Evolutionary conservation across 2,329 filamentous ascomycete genomes (phyloP).

Genomic region (Ceratocystis diversiconidia): DNA sequence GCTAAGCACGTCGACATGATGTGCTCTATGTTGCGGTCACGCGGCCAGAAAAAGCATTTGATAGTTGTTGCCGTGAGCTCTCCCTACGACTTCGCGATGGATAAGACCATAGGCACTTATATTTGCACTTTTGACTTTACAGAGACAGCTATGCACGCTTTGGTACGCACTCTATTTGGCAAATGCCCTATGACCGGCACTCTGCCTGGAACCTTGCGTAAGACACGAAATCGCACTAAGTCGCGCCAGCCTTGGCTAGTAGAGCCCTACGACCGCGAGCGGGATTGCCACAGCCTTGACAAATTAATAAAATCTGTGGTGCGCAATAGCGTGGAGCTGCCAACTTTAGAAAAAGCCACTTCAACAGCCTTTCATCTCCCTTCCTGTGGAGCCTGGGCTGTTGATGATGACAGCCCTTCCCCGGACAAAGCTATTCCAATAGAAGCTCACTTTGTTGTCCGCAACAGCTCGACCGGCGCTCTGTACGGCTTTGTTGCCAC

Average conservation of each 20-base stretch:
- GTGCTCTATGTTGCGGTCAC: constrained; percentile 66
- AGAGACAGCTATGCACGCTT: constrained; percentile 71
- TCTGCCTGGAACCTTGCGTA: constrained; percentile 61
- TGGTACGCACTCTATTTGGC: constrained; percentile 73
- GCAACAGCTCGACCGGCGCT: constrained; percentile 82
- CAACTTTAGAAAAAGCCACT: constrained; percentile 54
- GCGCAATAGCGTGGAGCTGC: constrained; percentile 50
- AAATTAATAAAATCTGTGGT: constrained; percentile 59
- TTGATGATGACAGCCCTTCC: constrained; percentile 25
- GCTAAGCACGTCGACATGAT: constrained; percentile 95
- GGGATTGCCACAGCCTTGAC: constrained; percentile 60
- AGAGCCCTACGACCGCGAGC: constrained; percentile 67
- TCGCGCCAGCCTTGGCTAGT: constrained; percentile 93
- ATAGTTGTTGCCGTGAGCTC: constrained; percentile 89
- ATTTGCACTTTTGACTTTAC: constrained; percentile 95
- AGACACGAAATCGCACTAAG: constrained; percentile 74
- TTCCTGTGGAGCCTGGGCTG: constrained; percentile 20
- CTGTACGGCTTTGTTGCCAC: constrained; percentile 76
- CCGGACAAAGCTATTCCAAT: constrained; percentile 34
- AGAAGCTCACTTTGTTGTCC: constrained; percentile 79
- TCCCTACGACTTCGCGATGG: constrained; percentile 91
- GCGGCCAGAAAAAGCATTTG: constrained; percentile 72
- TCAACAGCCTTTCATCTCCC: constrained; percentile 63
- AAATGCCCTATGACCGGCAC: constrained; percentile 48
- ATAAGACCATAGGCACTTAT: constrained; percentile 79